phyloP scores from a whole-genome alignment of 139 green algal genomes.

The Nannochloris sp. region DNA sequence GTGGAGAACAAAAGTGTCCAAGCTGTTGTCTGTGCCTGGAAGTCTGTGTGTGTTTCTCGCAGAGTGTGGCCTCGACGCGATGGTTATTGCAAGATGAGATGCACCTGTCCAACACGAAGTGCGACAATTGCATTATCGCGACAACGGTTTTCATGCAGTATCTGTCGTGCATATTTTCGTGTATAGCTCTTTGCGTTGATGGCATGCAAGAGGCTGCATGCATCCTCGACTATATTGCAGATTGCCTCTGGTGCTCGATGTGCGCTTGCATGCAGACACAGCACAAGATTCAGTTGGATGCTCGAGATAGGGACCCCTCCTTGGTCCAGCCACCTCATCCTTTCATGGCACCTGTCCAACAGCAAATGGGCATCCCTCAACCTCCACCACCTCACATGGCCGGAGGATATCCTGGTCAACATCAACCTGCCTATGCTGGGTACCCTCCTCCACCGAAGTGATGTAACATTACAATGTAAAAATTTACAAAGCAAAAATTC shows the following conservation, averaged over 20 bases:
- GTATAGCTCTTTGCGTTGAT: slow-evolving; percentile 7
- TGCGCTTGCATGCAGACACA: slow-evolving; percentile 87
- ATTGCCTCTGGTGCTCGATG: slow-evolving; percentile 43
- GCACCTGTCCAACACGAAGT: slow-evolving; percentile 53
- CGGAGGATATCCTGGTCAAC: neutral
- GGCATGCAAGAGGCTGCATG: neutral
- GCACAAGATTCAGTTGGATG: slow-evolving; percentile 76
- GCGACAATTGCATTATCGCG: slow-evolving; percentile 78
- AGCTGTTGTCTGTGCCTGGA: slow-evolving; percentile 67
- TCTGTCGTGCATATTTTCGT: slow-evolving; percentile 68
- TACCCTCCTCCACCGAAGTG: slow-evolving; percentile 9
- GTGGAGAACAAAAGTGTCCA: slow-evolving; percentile 47
- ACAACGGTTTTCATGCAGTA: slow-evolving; percentile 71
- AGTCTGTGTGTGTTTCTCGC: slow-evolving; percentile 25
- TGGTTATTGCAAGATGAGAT: slow-evolving; percentile 80
- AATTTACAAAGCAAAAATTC: too few relatives aligned
- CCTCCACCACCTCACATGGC: neutral
- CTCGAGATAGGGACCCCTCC: slow-evolving; percentile 44
- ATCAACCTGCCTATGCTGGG: neutral
- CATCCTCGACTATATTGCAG: slow-evolving; percentile 13
- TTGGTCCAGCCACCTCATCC: slow-evolving; percentile 11
- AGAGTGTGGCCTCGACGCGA: slow-evolving; percentile 42
- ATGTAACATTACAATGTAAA: too few relatives aligned
- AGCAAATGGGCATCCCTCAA: slow-evolving; percentile 21
- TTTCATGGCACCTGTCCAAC: slow-evolving; percentile 26